These are phyloP conservation scores for Saccharum spontaneum DNA, from an alignment of 176 grass and related monocot genomes.

Conservation along the genomic window DNA sequence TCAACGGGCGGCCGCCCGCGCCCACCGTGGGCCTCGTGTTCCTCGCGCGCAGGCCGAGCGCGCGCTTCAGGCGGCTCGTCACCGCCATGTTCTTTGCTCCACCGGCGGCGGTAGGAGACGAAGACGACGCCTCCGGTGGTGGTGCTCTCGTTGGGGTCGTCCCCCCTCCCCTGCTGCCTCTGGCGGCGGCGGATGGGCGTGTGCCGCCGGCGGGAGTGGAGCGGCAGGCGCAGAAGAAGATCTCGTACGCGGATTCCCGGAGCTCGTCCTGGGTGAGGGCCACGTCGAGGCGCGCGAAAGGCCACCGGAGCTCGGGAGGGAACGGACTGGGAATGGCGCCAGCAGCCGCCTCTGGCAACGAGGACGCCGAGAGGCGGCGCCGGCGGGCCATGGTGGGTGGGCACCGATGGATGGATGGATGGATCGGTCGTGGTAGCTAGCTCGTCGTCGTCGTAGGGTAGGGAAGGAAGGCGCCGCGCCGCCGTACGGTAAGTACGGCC, in stretches of 20 bases:
- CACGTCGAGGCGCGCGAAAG: constrained; percentile 51
- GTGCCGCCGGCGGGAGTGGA: constrained; percentile 25
- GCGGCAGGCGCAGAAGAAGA: constrained; percentile 57
- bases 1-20: constrained; percentile 32
- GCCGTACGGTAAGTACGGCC: neutral
- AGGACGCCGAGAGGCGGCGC: constrained; percentile 8
- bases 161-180: neutral
- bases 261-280: constrained; percentile 48
- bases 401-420: too few relatives aligned
- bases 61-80: constrained; percentile 55
- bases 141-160: neutral
- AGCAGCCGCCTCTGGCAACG: neutral
- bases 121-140: neutral
- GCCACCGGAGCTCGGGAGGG: constrained; percentile 55
- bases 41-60: constrained; percentile 49
- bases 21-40: constrained; percentile 42
- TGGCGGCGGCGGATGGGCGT: neutral
- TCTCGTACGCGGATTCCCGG: constrained; percentile 53
- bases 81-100: constrained; percentile 46
- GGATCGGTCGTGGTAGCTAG: neutral
- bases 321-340: neutral
- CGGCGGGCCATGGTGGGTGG: neutral
- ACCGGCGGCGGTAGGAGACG: neutral
- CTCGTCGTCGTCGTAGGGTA: neutral
- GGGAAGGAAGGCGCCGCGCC: constrained; percentile 3